Evolutionary conservation across 2,329 filamentous ascomycete species (phyloP).

Genomic region (Ophiostoma sp.): DNA sequence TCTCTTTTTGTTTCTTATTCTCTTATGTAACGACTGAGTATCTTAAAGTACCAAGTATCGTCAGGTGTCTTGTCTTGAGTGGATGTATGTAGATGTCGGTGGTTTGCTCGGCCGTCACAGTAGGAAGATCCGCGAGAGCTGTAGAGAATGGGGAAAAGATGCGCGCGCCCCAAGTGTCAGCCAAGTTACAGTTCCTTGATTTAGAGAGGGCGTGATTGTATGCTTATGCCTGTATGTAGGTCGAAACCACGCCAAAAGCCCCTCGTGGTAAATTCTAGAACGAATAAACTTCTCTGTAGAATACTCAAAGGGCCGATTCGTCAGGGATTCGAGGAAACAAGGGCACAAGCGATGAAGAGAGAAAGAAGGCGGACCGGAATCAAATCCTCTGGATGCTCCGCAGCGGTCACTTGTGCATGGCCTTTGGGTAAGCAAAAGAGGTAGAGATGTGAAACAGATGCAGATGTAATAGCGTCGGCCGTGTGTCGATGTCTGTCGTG

Average conservation of each 20-base stretch:
- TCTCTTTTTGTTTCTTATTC: background rate
- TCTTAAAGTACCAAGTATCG: background rate
- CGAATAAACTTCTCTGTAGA: background rate
- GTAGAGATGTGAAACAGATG: background rate
- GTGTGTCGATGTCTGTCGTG: background rate
- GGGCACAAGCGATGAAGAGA: slow-evolving; percentile 19
- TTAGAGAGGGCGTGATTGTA: background rate
- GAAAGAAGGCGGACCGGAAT: slow-evolving; percentile 30
- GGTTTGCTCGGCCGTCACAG: slow-evolving; percentile 22
- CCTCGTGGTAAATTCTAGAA: background rate
- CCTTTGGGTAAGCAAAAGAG: background rate
- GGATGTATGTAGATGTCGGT: background rate
- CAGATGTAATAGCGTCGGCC: background rate
- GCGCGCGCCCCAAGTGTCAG: slow-evolving; percentile 25
- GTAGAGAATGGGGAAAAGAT: slow-evolving; percentile 23
- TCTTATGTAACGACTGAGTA: background rate
- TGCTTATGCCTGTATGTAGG: background rate
- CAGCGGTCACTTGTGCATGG: slow-evolving; percentile 28
- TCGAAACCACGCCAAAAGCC: background rate
- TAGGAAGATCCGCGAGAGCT: slow-evolving; percentile 26
- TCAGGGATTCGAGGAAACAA: background rate
- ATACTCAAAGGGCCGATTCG: slow-evolving; percentile 5
- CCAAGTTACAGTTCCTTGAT: slow-evolving; percentile 18
- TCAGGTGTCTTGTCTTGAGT: background rate
- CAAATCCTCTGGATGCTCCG: slow-evolving; percentile 31